Base-by-base conservation (phyloP, 2,329 filamentous ascomycete genomes). In the Rhexocercosporidium sp. region DNA sequence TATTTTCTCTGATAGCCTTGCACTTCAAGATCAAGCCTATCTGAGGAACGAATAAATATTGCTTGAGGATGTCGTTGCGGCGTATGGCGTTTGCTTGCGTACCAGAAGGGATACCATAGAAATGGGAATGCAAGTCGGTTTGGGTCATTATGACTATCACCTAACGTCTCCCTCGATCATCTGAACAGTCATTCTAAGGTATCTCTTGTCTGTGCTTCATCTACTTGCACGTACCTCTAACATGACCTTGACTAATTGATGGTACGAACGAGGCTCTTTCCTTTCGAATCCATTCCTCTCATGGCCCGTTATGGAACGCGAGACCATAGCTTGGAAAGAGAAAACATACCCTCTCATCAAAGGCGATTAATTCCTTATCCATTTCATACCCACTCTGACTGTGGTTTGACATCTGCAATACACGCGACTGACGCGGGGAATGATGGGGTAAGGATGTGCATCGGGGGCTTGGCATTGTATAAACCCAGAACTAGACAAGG, bases 1-100 rank as follows among this genome's bases (percentile, higher is more conserved):
- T 99, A 3, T 99, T 99, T 80, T 97, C 95, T 63, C 82, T 99
- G 72, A 99, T 98, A 75, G 93, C 93, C 2, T 85, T 99, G 71
- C 96, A 99, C 82, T 99, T 99, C 85, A 99, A 99, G 90, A 92
- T 92, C 79, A 92, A 92, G 82, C 90, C 90, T 2, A 92, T 92
- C 73, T 92, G 77, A 77, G 64, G n/a, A n/a, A 14, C n/a, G 37
- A 49, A 54, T 39, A 54, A 49, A 54, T 39, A 54, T 46, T 59
- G 54, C 39, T 46, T 49, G n/a, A 22, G 29, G 61, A 60, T 54
- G 66, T 44, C 16, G 44, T 54, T 37, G 44, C 49, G 72, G 74
- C 69, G 74, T 74, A 78, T 80, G 72, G 65, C 68, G 66, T 71
- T 71, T 68, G 16, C 47, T 62, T 66, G 60, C 62, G 66, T 31